Conservation (phyloP, 2,329 filamentous ascomycete genomes). For the Dichotomopilus funicola region DNA sequence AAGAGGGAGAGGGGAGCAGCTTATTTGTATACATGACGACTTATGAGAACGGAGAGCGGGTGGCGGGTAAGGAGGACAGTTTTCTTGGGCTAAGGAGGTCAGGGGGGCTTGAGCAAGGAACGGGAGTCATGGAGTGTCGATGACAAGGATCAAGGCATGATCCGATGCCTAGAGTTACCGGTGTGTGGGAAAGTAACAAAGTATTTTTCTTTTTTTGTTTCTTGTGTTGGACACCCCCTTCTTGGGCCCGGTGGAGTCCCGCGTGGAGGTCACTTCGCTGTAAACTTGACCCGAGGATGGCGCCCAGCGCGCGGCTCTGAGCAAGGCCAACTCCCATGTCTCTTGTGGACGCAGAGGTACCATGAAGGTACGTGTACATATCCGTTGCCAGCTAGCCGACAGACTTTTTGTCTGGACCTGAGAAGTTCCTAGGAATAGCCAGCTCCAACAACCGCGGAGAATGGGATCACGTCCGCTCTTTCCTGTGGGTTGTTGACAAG, state of each 20-base stretch:
- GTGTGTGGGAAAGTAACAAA: slow-evolving; percentile 1
- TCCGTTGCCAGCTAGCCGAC: not conserved
- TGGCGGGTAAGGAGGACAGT: slow-evolving; percentile 11
- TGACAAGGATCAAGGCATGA: slow-evolving; percentile 11
- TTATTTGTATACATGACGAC: slow-evolving; percentile 24
- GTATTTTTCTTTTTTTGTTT: slow-evolving; percentile 10
- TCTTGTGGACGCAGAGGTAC: slow-evolving; percentile 1
- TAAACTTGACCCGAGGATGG: slow-evolving; percentile 13
- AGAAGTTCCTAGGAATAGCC: not conserved
- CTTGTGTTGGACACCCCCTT: slow-evolving; percentile 9
- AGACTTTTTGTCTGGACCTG: not conserved
- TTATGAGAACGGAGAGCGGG: slow-evolving; percentile 2
- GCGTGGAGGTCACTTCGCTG: slow-evolving; percentile 9
- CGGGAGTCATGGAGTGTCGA: slow-evolving; percentile 9
- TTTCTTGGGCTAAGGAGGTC: slow-evolving; percentile 7
- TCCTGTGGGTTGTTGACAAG: slow-evolving; percentile 1
- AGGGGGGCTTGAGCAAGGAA: slow-evolving; percentile 15
- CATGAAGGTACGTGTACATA: not conserved
- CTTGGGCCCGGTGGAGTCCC: slow-evolving; percentile 15
- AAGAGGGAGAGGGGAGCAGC: slow-evolving; percentile 10
- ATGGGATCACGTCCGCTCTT: not conserved
- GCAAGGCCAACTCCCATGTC: slow-evolving; percentile 3
- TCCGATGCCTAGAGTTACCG: slow-evolving; percentile 16
- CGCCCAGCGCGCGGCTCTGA: slow-evolving; percentile 15
- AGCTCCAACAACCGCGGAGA: not conserved